Evolutionary conservation across 768 basidiomycete genomes (phyloP).

Genomic region (Kwoniella newhampshirensis): DNA sequence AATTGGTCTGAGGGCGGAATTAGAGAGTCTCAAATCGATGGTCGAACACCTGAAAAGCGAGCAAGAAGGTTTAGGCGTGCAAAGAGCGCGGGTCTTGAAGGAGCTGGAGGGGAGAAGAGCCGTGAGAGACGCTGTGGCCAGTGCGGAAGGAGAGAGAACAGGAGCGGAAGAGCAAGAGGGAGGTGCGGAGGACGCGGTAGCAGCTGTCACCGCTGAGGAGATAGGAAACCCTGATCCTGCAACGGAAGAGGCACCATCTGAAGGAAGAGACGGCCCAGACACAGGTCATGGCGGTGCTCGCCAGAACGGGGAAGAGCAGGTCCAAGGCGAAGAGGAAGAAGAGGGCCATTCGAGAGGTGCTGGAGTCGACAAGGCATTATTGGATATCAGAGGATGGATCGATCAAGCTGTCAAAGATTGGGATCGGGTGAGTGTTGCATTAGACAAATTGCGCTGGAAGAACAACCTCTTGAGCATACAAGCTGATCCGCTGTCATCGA

Average conservation of each 20-base stretch:
- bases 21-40: conserved; percentile 21
- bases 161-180: background rate
- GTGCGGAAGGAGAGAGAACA: background rate
- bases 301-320: conserved; percentile 15
- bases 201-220: background rate
- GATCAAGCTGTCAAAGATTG: conserved; percentile 41
- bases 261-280: background rate
- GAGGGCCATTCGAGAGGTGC: conserved; percentile 9
- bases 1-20: conserved; percentile 21
- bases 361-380: conserved; percentile 36
- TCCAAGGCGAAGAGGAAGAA: conserved; percentile 9
- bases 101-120: conserved; percentile 14
- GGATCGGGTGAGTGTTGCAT: conserved; percentile 36
- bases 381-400: conserved; percentile 48
- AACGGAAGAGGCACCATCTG: background rate
- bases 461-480: no score
- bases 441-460: no score
- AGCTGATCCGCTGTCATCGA: no score
- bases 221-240: background rate
- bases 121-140: background rate
- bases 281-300: conserved; percentile 3
- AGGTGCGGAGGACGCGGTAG: no score
- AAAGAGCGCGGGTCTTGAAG: conserved; percentile 8
- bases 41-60: conserved; percentile 33
- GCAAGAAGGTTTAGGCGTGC: conserved; percentile 21